A percentile compares a stretch with the other conserved stretches of the same genome.
Conservation (phyloP, 352 stramenopile genomes). For the Aphanomyces stellatus region DNA sequence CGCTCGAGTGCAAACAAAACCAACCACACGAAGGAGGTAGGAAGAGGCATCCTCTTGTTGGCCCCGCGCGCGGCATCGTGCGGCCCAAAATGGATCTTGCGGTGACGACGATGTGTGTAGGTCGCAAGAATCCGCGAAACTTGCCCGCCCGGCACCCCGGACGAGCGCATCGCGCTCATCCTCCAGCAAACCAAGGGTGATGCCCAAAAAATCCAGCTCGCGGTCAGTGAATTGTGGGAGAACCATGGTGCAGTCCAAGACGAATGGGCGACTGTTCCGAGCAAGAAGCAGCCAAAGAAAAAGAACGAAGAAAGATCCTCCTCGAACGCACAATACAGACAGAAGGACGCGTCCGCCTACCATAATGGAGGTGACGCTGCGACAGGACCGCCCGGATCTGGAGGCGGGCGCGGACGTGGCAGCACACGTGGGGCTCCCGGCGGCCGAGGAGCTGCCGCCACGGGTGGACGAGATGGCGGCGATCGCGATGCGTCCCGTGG, state of each 20-base stretch:
- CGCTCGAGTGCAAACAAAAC: conserved; percentile 21
- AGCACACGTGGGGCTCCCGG: conserved; percentile 30
- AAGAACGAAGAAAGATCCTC: conserved; percentile 18
- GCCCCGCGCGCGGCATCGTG: not conserved
- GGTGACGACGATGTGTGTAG: too few species aligned
- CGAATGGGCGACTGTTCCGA: conserved; percentile 61
- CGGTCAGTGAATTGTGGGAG: conserved; percentile 80
- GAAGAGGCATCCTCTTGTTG: not conserved
- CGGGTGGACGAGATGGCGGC: conserved; percentile 25
- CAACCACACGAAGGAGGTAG: conserved; percentile 57
- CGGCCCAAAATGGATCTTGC: too few species aligned
- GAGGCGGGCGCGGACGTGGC: conserved; percentile 28
- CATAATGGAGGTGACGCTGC: conserved; percentile 29
- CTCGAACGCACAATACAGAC: conserved; percentile 28
- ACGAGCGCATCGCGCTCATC: conserved; percentile 59
- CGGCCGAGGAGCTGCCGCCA: conserved; percentile 29
- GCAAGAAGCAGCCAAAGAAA: conserved; percentile 78
- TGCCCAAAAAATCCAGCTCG: conserved; percentile 52
- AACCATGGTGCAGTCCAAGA: conserved; percentile 47
- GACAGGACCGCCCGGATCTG: conserved; percentile 34
- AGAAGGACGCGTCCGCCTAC: conserved; percentile 26
- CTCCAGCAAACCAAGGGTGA: conserved; percentile 69
- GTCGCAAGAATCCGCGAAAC: conserved; percentile 70
- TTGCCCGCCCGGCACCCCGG: conserved; percentile 69
- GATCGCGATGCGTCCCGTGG: not conserved